These are phyloP conservation scores for Camellia lanceoleosa DNA, from an alignment of 148 eudicot genomes.

Conservation along the genomic window DNA sequence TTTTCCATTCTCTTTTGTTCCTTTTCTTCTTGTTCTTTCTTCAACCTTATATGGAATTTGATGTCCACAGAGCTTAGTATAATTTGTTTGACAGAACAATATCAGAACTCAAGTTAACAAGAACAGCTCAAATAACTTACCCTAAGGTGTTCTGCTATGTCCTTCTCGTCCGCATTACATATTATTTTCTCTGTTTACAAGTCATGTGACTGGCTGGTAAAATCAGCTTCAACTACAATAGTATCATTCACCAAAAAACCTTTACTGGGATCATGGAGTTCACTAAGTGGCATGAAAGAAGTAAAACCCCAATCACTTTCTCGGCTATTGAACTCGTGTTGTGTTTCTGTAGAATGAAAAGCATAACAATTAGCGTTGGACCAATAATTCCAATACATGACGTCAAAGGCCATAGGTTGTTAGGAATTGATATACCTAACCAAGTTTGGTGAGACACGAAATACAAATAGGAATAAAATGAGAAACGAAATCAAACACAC, in stretches of 20 bases:
- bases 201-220: constrained; percentile 90
- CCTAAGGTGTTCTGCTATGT: constrained; percentile 86
- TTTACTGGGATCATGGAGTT: constrained; percentile 76
- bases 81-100: not conserved
- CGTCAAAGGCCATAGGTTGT: not conserved
- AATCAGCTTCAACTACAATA: constrained; percentile 81
- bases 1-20: constrained; percentile 72
- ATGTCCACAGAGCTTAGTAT: not conserved
- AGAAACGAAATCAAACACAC: no score
- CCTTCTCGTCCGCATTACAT: constrained; percentile 83
- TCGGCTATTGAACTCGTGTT: constrained; percentile 84
- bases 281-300: constrained; percentile 90
- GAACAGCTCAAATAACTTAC: constrained; percentile 31
- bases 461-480: no score
- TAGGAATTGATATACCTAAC: no score
- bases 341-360: constrained; percentile 60
- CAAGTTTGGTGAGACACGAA: no score
- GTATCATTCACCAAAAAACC: constrained; percentile 86
- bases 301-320: constrained; percentile 99
- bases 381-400: not conserved
- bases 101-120: not conserved
- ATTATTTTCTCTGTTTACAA: constrained; percentile 85
- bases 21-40: constrained; percentile 81
- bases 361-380: not conserved
- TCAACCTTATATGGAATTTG: constrained; percentile 58